Evolutionary conservation across 208 protist species (phyloP).

Genomic region (Phytomonas sp.): DNA sequence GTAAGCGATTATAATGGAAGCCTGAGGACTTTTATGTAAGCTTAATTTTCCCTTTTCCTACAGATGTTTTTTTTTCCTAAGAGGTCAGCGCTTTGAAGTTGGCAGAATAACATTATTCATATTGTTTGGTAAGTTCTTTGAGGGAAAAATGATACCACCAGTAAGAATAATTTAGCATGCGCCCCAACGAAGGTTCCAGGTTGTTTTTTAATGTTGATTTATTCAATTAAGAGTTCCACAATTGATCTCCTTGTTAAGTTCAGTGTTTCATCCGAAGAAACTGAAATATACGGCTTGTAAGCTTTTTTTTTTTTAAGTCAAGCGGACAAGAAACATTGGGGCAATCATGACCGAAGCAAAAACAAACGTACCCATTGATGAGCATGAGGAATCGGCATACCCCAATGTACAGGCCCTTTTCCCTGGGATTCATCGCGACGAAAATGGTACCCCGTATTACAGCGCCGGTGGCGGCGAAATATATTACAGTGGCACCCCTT

Average conservation of each 20-base stretch:
- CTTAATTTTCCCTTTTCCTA: neutral
- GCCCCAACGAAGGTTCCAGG: neutral
- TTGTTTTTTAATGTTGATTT: neutral
- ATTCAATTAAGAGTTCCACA: neutral
- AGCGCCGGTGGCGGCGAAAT: constrained; percentile 23
- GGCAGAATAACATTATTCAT: neutral
- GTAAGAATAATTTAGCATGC: neutral
- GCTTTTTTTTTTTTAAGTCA: neutral
- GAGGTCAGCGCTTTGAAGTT: neutral
- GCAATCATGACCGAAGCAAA: neutral
- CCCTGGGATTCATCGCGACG: neutral
- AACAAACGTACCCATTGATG: neutral
- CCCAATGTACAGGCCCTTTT: neutral
- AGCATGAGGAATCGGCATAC: neutral
- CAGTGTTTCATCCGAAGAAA: neutral
- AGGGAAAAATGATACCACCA: neutral
- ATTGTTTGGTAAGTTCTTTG: neutral
- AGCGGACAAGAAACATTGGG: neutral
- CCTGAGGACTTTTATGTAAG: neutral
- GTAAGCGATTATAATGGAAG: neutral
- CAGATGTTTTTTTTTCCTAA: neutral
- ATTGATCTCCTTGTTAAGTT: neutral
- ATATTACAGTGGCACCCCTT: constrained; percentile 9
- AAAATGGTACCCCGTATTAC: constrained; percentile 15
- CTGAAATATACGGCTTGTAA: neutral